These are phyloP conservation scores for Cryptococcus sp. DNA, from an alignment of 1,284 basidiomycete species.

Conservation along the genomic window DNA sequence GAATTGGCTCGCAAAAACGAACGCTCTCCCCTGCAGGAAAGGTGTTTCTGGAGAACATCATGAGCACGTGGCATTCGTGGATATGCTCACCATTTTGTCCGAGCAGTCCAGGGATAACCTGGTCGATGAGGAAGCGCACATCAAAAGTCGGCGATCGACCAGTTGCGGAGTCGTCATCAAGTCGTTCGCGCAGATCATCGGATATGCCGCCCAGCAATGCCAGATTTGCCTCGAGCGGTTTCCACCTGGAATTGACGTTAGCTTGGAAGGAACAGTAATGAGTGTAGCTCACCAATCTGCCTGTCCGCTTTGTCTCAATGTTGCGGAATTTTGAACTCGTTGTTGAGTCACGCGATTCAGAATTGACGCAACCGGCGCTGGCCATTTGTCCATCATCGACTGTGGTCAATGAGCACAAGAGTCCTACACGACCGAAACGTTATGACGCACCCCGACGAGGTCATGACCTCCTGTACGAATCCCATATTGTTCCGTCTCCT, in stretches of 20 bases:
- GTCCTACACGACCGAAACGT: not conserved
- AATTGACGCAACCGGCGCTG: constrained; percentile 60
- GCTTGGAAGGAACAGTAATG: constrained; percentile 20
- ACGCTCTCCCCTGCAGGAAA: constrained; percentile 90
- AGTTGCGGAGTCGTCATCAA: constrained; percentile 69
- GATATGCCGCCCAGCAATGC: constrained; percentile 82
- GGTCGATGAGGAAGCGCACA: constrained; percentile 70
- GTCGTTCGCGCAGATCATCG: constrained; percentile 70
- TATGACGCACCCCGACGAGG: constrained; percentile 66
- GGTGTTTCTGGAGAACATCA: constrained; percentile 63
- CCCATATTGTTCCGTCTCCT: constrained; percentile 79
- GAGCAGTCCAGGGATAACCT: constrained; percentile 77
- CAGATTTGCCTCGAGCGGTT: constrained; percentile 78
- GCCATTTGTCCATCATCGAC: constrained; percentile 25
- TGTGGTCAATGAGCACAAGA: constrained; percentile 4
- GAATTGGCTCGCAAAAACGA: constrained; percentile 92
- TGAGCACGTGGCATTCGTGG: not conserved
- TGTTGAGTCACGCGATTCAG: constrained; percentile 65
- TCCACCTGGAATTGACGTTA: constrained; percentile 66
- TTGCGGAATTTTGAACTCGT: constrained; percentile 39
- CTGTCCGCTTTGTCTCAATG: constrained; percentile 35
- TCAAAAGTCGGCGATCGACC: constrained; percentile 69
- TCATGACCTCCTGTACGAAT: constrained; percentile 83
- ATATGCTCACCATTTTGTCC: constrained; percentile 32
- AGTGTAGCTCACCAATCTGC: constrained; percentile 49